Base-by-base conservation (phyloP, 2,329 filamentous ascomycete species). In the Ophioceras dolichostomum region DNA sequence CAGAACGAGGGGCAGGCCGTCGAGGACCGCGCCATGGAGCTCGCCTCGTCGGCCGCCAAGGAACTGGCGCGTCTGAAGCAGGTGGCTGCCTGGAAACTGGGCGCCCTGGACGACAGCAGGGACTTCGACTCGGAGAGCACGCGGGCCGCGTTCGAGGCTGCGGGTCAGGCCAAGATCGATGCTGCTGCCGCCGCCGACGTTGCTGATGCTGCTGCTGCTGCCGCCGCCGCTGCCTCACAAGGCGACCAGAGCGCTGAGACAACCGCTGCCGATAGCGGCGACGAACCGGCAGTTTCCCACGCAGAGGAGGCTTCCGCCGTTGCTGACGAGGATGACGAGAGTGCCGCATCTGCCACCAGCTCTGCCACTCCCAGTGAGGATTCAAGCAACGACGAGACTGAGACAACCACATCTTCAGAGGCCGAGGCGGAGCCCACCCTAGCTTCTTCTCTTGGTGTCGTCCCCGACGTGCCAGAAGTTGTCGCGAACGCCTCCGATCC, bases 21-120 rank as follows among this genome's bases (percentile, higher is more conserved):
- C 13, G 79, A 95, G 53, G 78, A 82, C 33, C 68, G 76, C 38
- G 88, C 77, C 38, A 95, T 96, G 85, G 67, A 68, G 14, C 65
- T 84, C 41, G 87, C 91, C 4, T 78, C 86, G 41, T 63, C 75
- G 22, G 79, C 87, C 14, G 89, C 88, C 13, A 79, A 76, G 49
- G 85, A 96, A 54, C 70, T 98, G 19, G 70, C 68, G 24, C 71
- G 79, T 30, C 65, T 98, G 22, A 94, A 91, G 68, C 77, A 88
- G 45, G 82, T 91, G 40, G 83, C 82, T 7, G 70, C 70, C 41
- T 93, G 82, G 79, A 96, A 96, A 63, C 73, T 94, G 29, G 67
- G 70, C 27, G 78, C 83, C 7, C 63, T 69, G 26, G 89, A 96
- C 54, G 63, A 70, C 3, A 79, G 75, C 10, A 78, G 91, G 36